These are phyloP conservation scores for Colletotrichum nymphaeae DNA, from an alignment of 2,329 filamentous ascomycete genomes.

Conservation along the genomic window DNA sequence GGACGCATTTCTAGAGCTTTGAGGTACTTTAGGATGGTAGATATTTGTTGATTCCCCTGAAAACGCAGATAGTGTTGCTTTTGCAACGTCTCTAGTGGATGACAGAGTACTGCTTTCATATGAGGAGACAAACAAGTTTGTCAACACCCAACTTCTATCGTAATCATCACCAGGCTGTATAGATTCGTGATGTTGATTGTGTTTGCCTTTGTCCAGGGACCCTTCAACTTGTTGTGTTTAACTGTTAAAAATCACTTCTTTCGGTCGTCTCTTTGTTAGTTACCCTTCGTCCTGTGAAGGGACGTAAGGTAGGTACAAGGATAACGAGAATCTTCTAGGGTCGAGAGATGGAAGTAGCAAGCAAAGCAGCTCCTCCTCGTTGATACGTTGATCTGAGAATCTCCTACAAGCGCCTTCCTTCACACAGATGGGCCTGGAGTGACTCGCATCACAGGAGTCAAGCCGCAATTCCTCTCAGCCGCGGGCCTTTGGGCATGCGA, in stretches of 20 bases:
- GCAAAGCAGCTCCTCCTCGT: background rate
- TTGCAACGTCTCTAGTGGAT: background rate
- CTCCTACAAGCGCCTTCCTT: background rate
- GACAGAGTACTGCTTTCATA: too few relatives aligned
- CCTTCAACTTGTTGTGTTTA: background rate
- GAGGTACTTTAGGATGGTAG: background rate
- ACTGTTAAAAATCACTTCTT: fast-evolving
- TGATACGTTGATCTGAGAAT: background rate
- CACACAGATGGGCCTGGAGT: background rate
- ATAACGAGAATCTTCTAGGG: background rate
- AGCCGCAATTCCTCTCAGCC: background rate
- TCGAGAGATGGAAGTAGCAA: background rate
- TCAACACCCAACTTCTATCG: background rate
- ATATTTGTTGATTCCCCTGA: background rate
- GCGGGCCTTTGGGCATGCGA: background rate
- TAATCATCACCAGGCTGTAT: background rate
- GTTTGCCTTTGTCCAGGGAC: background rate
- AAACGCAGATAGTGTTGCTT: background rate
- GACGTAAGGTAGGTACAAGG: background rate
- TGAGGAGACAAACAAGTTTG: too few relatives aligned
- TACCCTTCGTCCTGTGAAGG: background rate
- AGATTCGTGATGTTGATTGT: background rate
- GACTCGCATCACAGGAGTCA: background rate
- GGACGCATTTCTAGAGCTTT: background rate
- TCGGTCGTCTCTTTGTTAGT: background rate